Percentiles rank a stretch among this genome's conserved stretches.
Conservation (phyloP, 2,329 filamentous ascomycete species). For the Myriangium duriaei region DNA sequence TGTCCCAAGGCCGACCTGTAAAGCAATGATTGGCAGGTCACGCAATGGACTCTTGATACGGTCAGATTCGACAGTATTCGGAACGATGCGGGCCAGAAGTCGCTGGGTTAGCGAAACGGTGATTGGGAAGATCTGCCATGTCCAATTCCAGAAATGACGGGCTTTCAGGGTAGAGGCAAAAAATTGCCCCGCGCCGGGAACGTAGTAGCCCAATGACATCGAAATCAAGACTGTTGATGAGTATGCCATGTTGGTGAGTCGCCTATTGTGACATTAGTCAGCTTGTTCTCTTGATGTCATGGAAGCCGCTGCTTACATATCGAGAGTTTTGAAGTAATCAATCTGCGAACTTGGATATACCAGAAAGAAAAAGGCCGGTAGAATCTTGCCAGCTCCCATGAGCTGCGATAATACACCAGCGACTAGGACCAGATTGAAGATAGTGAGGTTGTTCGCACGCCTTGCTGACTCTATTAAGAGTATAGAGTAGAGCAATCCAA, state of each 20-base stretch:
- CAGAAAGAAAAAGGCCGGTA: conserved; percentile 27
- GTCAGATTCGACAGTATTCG: conserved; percentile 15
- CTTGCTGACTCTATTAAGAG: conserved; percentile 20
- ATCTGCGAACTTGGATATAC: conserved; percentile 25
- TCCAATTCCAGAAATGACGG: conserved; percentile 7
- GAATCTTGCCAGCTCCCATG: conserved; percentile 21
- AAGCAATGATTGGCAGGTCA: conserved; percentile 12
- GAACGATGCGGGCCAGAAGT: conserved; percentile 14
- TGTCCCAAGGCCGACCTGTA: conserved; percentile 8
- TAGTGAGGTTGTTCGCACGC: conserved; percentile 19
- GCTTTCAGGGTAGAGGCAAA: conserved; percentile 12
- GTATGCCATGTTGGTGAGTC: conserved; percentile 20
- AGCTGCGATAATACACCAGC: conserved; percentile 19
- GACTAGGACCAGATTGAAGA: conserved; percentile 13
- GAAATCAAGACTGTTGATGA: conserved; percentile 21
- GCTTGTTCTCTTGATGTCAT: too few relatives aligned
- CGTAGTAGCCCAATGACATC: conserved; percentile 17
- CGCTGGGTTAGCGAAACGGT: conserved; percentile 14
- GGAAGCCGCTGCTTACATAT: not conserved
- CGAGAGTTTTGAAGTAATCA: conserved; percentile 22
- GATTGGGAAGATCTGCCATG: conserved; percentile 10
- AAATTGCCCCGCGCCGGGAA: conserved; percentile 14
- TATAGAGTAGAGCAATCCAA: conserved; percentile 19
- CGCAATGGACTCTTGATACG: conserved; percentile 9
- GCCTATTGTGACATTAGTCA: too few relatives aligned